Evolutionary conservation across 2,329 filamentous ascomycete species (phyloP).

Genomic region (Helicocarpus griseus): DNA sequence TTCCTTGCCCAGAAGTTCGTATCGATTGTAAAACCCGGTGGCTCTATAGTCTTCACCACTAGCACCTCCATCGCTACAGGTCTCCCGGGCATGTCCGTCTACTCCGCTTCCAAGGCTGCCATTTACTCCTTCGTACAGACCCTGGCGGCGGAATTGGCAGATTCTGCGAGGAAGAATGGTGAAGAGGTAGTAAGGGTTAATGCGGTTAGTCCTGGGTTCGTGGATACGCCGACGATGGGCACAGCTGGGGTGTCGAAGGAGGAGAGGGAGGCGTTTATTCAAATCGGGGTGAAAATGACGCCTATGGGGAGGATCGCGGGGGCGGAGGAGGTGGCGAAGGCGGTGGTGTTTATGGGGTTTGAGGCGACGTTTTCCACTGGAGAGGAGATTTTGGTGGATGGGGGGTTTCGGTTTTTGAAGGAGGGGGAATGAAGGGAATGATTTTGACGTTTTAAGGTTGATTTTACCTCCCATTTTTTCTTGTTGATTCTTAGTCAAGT

Average conservation of each 20-base stretch:
- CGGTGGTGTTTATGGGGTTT: slow-evolving; percentile 9
- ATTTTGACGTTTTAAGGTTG: background rate
- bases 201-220: slow-evolving; percentile 9
- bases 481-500: too few species aligned
- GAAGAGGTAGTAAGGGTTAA: slow-evolving; percentile 9
- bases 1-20: slow-evolving; percentile 7
- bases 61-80: slow-evolving; percentile 8
- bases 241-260: background rate
- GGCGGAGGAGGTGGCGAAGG: slow-evolving; percentile 11
- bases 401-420: slow-evolving; percentile 8
- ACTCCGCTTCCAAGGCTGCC: slow-evolving; percentile 10
- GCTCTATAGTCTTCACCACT: slow-evolving; percentile 10
- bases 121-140: slow-evolving; percentile 9
- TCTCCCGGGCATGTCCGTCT: slow-evolving; percentile 10
- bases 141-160: slow-evolving; percentile 8
- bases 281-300: slow-evolving; percentile 4
- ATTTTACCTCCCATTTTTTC: too few species aligned
- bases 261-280: background rate
- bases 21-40: slow-evolving; percentile 6
- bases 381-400: slow-evolving; percentile 10
- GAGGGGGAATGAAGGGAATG: background rate
- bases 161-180: background rate
- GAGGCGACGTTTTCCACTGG: slow-evolving; percentile 13
- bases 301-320: slow-evolving; percentile 8
- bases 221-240: slow-evolving; percentile 10